Evolutionary conservation across 1,284 basidiomycete species (phyloP), one percentile per base, ranked within the genome.

Genomic region (Ganoderma leucocontextum): DNA sequence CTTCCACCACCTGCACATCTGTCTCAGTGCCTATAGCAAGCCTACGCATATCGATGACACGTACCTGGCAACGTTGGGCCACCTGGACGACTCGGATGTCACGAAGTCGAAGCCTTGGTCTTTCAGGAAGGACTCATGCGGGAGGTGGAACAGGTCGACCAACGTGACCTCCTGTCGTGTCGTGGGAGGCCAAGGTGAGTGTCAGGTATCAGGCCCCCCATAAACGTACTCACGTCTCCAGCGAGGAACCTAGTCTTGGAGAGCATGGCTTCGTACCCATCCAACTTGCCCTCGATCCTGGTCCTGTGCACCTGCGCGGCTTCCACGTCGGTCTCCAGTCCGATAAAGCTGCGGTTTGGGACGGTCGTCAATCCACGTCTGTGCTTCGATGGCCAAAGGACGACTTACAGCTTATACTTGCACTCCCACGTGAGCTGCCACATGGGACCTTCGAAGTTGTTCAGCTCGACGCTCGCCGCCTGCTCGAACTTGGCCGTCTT

Each of bases 121-220:
- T 19, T 64, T 66, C 33, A 79, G 66, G 35, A 77, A 65, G 1
- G 72, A 29, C 2, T 82, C 87, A 64, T 83, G 83, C 0, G 88
- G 82, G 35, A 89, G 74, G 74, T 89, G 87, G 76, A 82, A 83
- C 9, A 89, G 78, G 75, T 89, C 88, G 6, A 83, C 86, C 8
- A 89, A 74, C 5, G 86, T 87, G 62, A 84, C 2, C 22, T 76
- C 75, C 84, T 86, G 52, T 5, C 38, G 38, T 86, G 52, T 5
- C 38, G 38, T 13, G 38, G 60, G 62, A 60, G 4, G 7, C 29
- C 13, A 49, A 49, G 42, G 60, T 15, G 17, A 33, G 39, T 39
- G 25, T 49, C 41, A 35, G 41, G 38, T 25, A n/a, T 29, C 15
- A 10, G 15, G 25, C 9, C 13, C 9, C 12, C 8, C 47, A 49